A percentile compares a stretch with the other conserved stretches of the same genome.
These are phyloP conservation scores for Pseudogymnoascus sp. DNA, from an alignment of 2,329 filamentous ascomycete genomes.

Conservation along the genomic window DNA sequence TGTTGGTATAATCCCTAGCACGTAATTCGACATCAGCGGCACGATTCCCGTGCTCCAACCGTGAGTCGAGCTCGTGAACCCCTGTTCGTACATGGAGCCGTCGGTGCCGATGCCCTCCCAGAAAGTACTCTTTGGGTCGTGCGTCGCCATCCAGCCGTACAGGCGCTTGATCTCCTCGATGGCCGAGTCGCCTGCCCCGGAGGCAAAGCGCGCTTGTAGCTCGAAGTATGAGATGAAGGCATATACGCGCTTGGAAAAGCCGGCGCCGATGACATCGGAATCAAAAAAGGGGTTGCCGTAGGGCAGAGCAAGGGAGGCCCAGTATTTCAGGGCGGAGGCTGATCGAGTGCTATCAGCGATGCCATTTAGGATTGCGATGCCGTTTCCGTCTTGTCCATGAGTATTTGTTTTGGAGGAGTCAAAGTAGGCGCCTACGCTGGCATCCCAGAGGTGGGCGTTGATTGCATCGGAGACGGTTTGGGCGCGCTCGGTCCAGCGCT, in stretches of 20 bases:
- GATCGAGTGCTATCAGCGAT: constrained; percentile 27
- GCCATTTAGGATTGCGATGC: constrained; percentile 36
- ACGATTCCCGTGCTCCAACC: constrained; percentile 45
- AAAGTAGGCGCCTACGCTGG: constrained; percentile 35
- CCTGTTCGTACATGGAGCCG: constrained; percentile 37
- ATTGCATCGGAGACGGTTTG: constrained; percentile 30
- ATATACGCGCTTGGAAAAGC: constrained; percentile 40
- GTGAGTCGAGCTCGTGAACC: constrained; percentile 42
- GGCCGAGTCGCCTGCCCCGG: constrained; percentile 29
- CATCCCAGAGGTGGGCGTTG: constrained; percentile 33
- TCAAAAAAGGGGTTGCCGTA: constrained; percentile 48
- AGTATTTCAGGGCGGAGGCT: constrained; percentile 33
- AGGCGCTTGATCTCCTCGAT: constrained; percentile 39
- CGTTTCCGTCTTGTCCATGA: constrained; percentile 45
- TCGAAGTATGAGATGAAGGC: constrained; percentile 47
- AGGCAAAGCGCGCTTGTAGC: constrained; percentile 39
- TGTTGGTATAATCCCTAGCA: constrained; percentile 39
- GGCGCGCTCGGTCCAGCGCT: constrained; percentile 35
- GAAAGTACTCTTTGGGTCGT: constrained; percentile 39
- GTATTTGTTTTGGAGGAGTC: constrained; percentile 32
- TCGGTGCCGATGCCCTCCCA: constrained; percentile 43
- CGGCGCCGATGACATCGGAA: constrained; percentile 31
- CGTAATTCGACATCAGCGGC: constrained; percentile 37
- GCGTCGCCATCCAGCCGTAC: constrained; percentile 42
- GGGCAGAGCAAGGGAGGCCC: constrained; percentile 29